Conservation (phyloP, 805 yeast genomes). For the Candida krabiensis region DNA sequence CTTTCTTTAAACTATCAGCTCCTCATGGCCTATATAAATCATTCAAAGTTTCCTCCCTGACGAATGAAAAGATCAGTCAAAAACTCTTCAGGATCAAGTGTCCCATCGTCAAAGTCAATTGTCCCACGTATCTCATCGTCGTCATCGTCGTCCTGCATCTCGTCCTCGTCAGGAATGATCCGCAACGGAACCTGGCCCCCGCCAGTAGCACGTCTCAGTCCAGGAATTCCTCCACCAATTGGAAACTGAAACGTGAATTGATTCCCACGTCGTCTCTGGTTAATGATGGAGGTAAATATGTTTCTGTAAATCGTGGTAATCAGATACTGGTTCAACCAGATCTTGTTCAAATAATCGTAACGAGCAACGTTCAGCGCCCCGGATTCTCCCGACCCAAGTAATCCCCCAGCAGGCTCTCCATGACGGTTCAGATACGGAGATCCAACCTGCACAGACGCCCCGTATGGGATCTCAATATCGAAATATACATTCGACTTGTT, state of each 20-base stretch:
- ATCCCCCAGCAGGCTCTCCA: conserved; percentile 67
- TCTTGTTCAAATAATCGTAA: conserved; percentile 53
- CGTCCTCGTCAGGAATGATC: conserved; percentile 21
- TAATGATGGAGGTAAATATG: conserved; percentile 8
- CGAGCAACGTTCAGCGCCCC: conserved; percentile 56
- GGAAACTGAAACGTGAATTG: conserved; percentile 11
- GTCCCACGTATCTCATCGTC: conserved; percentile 4
- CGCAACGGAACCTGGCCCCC: conserved; percentile 17
- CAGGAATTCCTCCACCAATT: no score
- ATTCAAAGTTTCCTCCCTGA: conserved; percentile 11
- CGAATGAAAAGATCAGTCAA: conserved; percentile 16
- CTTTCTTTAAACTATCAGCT: no score
- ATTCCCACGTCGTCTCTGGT: conserved; percentile 10
- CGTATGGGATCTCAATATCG: conserved; percentile 26
- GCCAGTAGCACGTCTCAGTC: conserved; percentile 2
- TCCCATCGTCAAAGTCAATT: no score
- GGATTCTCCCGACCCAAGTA: conserved; percentile 52
- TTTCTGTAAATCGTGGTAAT: conserved; percentile 16
- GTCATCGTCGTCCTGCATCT: conserved; percentile 14
- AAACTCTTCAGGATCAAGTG: conserved; percentile 19
- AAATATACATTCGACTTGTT: conserved; percentile 28
- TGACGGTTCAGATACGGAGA: conserved; percentile 72
- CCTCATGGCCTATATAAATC: no score
- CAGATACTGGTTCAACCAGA: conserved; percentile 56
- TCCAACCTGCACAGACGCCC: conserved; percentile 37